Conservation (phyloP, 169 alveolate species). For the Fabrea salina region DNA sequence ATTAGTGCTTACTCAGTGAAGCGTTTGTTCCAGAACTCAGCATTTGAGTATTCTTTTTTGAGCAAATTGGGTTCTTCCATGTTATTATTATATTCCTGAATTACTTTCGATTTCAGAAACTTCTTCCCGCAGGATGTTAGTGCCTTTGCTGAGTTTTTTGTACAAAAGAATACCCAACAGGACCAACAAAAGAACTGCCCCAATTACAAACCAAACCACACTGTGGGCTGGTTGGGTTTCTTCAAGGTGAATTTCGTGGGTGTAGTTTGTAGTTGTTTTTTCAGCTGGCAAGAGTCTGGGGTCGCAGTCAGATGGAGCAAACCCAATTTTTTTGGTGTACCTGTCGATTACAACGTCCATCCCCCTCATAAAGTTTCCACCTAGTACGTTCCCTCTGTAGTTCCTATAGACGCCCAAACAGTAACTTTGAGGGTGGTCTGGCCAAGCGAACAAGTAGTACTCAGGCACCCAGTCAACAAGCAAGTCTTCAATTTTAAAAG, state of each 20-base stretch:
- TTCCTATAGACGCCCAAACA: constrained; percentile 30
- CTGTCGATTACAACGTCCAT: constrained; percentile 64
- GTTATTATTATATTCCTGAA: no score
- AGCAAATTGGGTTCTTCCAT: constrained; percentile 26
- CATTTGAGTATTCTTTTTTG: constrained; percentile 43
- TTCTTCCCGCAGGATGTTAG: no score
- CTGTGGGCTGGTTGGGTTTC: no score
- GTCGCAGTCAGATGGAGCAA: constrained; percentile 24
- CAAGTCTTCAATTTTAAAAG: neutral
- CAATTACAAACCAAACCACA: no score
- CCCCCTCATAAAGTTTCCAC: constrained; percentile 61
- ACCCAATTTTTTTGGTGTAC: constrained; percentile 49
- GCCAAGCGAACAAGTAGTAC: constrained; percentile 33
- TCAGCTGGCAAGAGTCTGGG: no score
- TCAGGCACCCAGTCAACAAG: constrained; percentile 33
- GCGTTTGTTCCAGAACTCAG: constrained; percentile 56
- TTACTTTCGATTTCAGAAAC: no score
- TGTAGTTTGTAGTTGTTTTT: no score
- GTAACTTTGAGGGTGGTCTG: constrained; percentile 1
- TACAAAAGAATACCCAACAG: no score
- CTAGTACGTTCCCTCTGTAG: constrained; percentile 47
- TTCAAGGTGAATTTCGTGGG: no score
- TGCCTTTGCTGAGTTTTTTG: no score
- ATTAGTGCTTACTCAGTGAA: constrained; percentile 30
- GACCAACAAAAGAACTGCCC: no score